Base-by-base conservation (phyloP, 768 basidiomycete genomes). In the Vararia minispora region DNA sequence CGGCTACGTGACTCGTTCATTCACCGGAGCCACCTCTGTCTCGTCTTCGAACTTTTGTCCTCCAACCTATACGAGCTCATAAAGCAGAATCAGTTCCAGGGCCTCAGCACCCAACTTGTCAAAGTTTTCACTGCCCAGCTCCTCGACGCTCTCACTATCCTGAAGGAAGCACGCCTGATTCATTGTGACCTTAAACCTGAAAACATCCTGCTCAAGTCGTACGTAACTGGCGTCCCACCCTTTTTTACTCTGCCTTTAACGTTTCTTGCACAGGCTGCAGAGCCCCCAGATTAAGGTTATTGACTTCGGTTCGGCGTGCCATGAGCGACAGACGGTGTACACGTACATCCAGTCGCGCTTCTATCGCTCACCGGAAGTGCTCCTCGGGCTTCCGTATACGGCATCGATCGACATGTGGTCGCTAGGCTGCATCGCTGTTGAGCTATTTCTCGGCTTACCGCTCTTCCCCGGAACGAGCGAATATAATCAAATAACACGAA, bases 341-440 rank as follows among this genome's bases (percentile, higher is more conserved):
- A 99, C 95, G 3, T 99, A 99, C 63, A 98, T 99, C 57, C 95
- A 99, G 56, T 97, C 92, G 7, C 75, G 95, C 35, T 99, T 99
- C 65, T 99, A 99, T 58, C 85, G 95, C 30, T 94, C 89, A 2
- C 95, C 95, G 10, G 95, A 99, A 63, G 95, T 99, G 13, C 70
- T 99, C 21, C 69, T 99, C 18, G 91, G 91, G 11, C 79, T 97
- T 58, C 79, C 91, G 10, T 98, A 99, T 58, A 92, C 83, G 17
- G 79, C 90, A 9, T 69, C 88, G 9, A 98, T 99, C 61, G 95
- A 99, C 59, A 97, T 99, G 91, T 99, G 95, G 95, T 92, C 88
- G 13, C 63, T 99, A 42, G 95, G 95, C 3, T 98, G 95, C 55
- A 99, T 99, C 44, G 95, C 92, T 5, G 94, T 98, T 21, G 95